Base-by-base conservation (phyloP, 345 rosid species). In the Bretschneidera sinensis region DNA sequence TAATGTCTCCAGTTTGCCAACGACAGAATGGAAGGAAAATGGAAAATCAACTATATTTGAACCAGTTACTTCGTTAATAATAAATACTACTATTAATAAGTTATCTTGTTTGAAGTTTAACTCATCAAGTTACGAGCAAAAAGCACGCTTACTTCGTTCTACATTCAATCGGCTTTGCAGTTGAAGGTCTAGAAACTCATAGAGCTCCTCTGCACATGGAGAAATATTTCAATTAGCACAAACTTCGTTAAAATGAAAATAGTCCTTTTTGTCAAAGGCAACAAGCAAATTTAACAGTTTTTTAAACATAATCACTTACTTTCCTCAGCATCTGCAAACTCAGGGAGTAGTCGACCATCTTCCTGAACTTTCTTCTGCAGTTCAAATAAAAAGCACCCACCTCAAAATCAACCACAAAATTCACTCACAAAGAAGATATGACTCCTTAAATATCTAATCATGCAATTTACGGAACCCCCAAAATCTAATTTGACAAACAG, bases 271-370 rank as follows among this genome's bases (percentile, higher is more conserved):
- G 11, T 13, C 45, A 39, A 39, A 9, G 10, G 16, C 16, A 39
- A 13, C 11, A 5, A 39, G 15, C 15, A 39, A 39, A 11, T 39
- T 39, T 14, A 39, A 39, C 45, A 39, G 15, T 14, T 28, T 39
- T 4, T 39, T 43, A 24, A 47, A 9, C 19, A n/a, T n/a, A 51
- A 28, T 24, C 55, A 67, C 78, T 70, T 70, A 89, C 98, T 71
- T 67, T 92, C 97, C 75, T 92, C 97, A 43, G 57, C 87, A 75
- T 92, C 94, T 55, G 81, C 88, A 69, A 92, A 92, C 49, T 92
- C 97, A 0, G 98, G 98, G 39, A 79, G 77, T 43, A 84, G 51
- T 28, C 69, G 79, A 59, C 98, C 97, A 69, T 87, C 97, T 75
- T 85, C 97, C 66, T 79, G 97, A 2, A 89, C 75, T 69, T 81